Evolutionary conservation across 228 moss, liverwort and hornwort species (phyloP).

Genomic region (Sphagnum magellanicum): DNA sequence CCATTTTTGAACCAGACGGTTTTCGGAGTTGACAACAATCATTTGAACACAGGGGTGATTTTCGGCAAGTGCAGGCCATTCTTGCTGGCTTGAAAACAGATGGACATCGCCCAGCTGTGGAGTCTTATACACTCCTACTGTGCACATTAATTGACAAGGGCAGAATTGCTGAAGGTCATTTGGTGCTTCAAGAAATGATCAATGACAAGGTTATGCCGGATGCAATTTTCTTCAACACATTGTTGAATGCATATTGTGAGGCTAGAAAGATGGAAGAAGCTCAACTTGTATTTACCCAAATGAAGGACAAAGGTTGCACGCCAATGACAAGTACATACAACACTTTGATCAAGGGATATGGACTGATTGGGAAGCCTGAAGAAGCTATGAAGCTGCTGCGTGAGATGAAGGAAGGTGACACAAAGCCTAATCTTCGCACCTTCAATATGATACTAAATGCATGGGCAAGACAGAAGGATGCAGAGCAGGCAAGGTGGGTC

Average conservation of each 20-base stretch:
- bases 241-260: conserved; percentile 78
- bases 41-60: conserved; percentile 36
- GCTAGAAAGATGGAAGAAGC: conserved; percentile 62
- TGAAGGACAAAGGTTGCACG: conserved; percentile 41
- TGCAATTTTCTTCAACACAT: conserved; percentile 66
- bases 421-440: conserved; percentile 61
- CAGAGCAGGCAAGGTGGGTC: conserved; percentile 63
- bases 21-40: too few relatives aligned
- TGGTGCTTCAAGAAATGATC: conserved; percentile 50
- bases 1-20: too few relatives aligned
- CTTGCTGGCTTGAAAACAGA: conserved; percentile 44
- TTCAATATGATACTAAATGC: conserved; percentile 82
- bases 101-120: conserved; percentile 72
- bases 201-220: conserved; percentile 51
- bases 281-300: conserved; percentile 38
- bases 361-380: conserved; percentile 45
- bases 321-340: conserved; percentile 74
- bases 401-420: conserved; percentile 41
- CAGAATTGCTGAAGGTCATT: conserved; percentile 44
- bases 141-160: conserved; percentile 50
- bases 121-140: conserved; percentile 66
- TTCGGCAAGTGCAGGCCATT: conserved; percentile 41
- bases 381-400: conserved; percentile 72
- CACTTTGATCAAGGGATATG: conserved; percentile 83
- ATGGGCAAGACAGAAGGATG: conserved; percentile 68